Evolutionary conservation across 345 rosid species (phyloP).

Genomic region (Citrus cavaleriei): DNA sequence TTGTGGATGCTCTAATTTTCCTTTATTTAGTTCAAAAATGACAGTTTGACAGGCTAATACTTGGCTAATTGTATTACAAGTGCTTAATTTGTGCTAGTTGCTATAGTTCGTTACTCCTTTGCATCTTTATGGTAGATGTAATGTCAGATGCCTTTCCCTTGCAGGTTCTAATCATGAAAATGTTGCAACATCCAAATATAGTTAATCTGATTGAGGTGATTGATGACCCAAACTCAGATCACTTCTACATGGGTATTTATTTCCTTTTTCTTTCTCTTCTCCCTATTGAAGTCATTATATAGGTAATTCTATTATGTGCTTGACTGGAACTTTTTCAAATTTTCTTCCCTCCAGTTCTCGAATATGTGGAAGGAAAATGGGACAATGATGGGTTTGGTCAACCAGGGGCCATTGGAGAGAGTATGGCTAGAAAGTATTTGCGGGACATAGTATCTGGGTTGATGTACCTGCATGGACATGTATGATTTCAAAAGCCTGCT

Average conservation of each 20-base stretch:
- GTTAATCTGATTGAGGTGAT: conserved; percentile 98
- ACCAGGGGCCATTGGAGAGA: conserved; percentile 65
- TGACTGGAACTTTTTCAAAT: conserved; percentile 3
- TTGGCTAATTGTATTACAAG: neutral
- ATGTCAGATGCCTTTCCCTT: conserved; percentile 7
- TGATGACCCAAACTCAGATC: conserved; percentile 92
- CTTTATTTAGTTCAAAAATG: neutral
- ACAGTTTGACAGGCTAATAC: neutral
- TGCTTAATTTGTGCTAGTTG: neutral
- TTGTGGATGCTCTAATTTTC: neutral
- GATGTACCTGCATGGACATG: conserved; percentile 94
- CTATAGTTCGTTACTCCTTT: neutral
- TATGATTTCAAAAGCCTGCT: conserved; percentile 30
- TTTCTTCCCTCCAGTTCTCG: conserved; percentile 64
- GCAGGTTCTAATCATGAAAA: conserved; percentile 94
- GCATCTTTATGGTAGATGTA: neutral
- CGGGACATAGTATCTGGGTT: conserved; percentile 85
- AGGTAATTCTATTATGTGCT: neutral
- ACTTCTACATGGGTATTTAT: conserved; percentile 92
- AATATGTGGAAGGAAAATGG: conserved; percentile 90
- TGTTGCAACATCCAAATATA: conserved; percentile 91
- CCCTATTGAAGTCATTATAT: neutral
- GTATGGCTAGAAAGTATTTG: conserved; percentile 78
- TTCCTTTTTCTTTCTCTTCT: conserved; percentile 2
- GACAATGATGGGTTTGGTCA: conserved; percentile 59